Percentiles rank a stretch among this genome's conserved stretches.
phyloP scores from a whole-genome alignment of 495 filamentous ascomycete genomes.

The Trichoderma asperelloides region DNA sequence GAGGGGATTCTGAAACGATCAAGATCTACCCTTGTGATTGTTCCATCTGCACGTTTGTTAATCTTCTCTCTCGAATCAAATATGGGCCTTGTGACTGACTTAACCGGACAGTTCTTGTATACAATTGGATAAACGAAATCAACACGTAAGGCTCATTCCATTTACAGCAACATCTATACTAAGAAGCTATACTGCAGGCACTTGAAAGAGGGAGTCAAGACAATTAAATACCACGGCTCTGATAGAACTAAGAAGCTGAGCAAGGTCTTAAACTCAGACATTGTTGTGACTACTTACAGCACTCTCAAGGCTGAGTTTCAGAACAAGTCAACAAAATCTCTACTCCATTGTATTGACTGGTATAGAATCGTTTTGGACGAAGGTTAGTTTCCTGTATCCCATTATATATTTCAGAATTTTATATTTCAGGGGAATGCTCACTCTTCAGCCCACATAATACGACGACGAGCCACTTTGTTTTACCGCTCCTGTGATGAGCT shows the following conservation, averaged over 20 bases:
- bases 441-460: conserved; percentile 23
- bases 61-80: neutral
- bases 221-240: conserved; percentile 29
- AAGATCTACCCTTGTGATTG: conserved; percentile 35
- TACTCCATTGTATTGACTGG: conserved; percentile 27
- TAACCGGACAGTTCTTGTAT: conserved; percentile 13
- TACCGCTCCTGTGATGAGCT: conserved; percentile 24
- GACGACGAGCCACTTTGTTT: conserved; percentile 22
- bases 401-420: neutral
- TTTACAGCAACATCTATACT: neutral
- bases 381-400: conserved; percentile 20
- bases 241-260: conserved; percentile 13
- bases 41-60: conserved; percentile 22
- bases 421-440: neutral
- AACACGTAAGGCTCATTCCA: conserved; percentile 13
- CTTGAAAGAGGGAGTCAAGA: conserved; percentile 17
- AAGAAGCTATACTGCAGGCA: conserved; percentile 16
- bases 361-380: conserved; percentile 37
- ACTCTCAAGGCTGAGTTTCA: conserved; percentile 24
- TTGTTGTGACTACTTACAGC: conserved; percentile 35
- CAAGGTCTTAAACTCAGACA: conserved; percentile 21
- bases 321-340: conserved; percentile 7
- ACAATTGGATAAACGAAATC: conserved; percentile 23
- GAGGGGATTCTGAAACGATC: conserved; percentile 14
- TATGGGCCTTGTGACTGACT: neutral